Base-by-base conservation (phyloP, 495 filamentous ascomycete genomes). In the Penicillium mononematosum region DNA sequence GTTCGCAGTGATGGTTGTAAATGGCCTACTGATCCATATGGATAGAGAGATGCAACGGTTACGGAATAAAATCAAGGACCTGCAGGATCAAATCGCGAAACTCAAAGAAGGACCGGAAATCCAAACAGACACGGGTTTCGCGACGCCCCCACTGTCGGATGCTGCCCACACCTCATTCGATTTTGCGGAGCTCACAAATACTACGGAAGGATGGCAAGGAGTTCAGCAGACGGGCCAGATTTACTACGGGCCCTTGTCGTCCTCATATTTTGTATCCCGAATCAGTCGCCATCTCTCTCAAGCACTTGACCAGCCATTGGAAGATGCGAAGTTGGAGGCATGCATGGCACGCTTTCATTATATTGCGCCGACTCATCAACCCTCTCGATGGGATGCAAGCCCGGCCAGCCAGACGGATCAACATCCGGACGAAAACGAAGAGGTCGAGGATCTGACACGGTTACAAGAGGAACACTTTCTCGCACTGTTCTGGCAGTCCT, bases 401-500 rank as follows among this genome's bases (percentile, higher is more conserved):
- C 34, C 34, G 5, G 14, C 14, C 5, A 38, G 34, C 14, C 34
- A 38, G 34, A 14, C 34, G 6, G 34, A 38, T 38, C 34, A 38
- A 14, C 5, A 5, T 38, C 4, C 5, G 5, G 34, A 38, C 14
- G 34, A 4, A 38, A 38, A 38, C 5, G 34, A n/a, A 5, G 14
- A 16, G 34, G 34, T 14, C 14, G 14, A 38, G 34, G 34, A 56
- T 39, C 36, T 74, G 36, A 65, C 58, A 11, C 60, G 45, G 16
- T 61, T 64, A 5, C 75, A 83, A 55, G 80, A 83, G 63, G 78
- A 81, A 41, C 76, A 72, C 48, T 77, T 83, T 42, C 46, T 83
- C 12, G 62, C 62, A 24, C 59, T 81, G 7, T 81, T 73, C 58
- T 81, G 78, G 77, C 67, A 76, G 53, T 69, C 75, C 1, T 79